A percentile compares a stretch with the other conserved stretches of the same genome.
These are phyloP conservation scores for Salvia hispanica DNA, from an alignment of 257 asterid genomes.

Conservation along the genomic window DNA sequence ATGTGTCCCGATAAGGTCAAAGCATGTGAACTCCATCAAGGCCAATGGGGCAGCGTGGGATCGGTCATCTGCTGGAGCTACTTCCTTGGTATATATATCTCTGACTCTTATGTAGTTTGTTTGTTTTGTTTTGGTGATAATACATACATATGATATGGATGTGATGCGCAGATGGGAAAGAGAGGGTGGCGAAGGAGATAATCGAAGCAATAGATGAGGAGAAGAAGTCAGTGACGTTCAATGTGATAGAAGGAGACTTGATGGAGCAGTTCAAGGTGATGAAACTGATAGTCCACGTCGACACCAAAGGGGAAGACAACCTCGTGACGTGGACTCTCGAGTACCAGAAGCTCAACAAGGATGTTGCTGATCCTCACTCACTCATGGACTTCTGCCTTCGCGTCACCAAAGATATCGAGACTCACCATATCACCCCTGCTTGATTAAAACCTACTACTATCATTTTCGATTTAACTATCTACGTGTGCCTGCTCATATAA, in stretches of 20 bases:
- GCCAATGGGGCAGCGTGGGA: constrained; percentile 43
- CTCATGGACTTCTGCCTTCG: constrained; percentile 34
- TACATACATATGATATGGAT: too few relatives aligned
- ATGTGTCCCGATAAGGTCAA: constrained; percentile 30
- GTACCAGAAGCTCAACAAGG: constrained; percentile 42
- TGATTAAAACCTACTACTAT: too few relatives aligned
- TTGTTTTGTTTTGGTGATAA: too few relatives aligned
- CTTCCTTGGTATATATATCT: constrained; percentile 24
- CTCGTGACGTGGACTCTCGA: constrained; percentile 44
- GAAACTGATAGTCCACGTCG: constrained; percentile 31
- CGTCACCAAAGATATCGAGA: constrained; percentile 48
- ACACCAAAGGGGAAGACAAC: constrained; percentile 37
- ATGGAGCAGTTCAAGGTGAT: constrained; percentile 43
- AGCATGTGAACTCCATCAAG: constrained; percentile 34
- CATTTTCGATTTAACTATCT: too few relatives aligned
- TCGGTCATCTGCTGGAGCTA: constrained; percentile 39
- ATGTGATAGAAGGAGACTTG: constrained; percentile 47
- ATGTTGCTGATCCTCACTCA: constrained; percentile 38
- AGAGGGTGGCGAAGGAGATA: constrained; percentile 38
- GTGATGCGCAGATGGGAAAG: constrained; percentile 39
- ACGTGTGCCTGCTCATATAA: too few relatives aligned
- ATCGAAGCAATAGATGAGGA: constrained; percentile 45
- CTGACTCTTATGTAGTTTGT: too few relatives aligned
- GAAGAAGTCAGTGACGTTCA: constrained; percentile 41
- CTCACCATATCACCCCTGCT: constrained; percentile 29